These are phyloP conservation scores for Coemansia sp. DNA, from an alignment of 192 early-diverging fungal species.

Conservation along the genomic window DNA sequence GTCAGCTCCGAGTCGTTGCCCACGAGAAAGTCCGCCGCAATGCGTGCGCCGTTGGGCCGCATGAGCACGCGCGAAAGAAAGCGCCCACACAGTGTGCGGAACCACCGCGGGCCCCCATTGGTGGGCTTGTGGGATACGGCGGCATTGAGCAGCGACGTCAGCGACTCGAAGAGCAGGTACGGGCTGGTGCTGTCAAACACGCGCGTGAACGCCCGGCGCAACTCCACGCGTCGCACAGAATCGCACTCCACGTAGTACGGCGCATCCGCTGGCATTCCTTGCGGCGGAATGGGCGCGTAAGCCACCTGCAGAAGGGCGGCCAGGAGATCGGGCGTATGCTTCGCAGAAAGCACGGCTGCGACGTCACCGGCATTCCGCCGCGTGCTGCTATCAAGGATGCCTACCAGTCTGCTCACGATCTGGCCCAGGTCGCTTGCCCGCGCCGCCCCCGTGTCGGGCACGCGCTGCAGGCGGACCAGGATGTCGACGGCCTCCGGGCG, in stretches of 20 bases:
- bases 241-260: slow-evolving; percentile 46
- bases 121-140: slow-evolving; percentile 43
- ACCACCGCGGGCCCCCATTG: slow-evolving; percentile 56
- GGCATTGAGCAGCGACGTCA: slow-evolving; percentile 63
- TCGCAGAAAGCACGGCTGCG: slow-evolving; percentile 55
- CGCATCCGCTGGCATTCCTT: background rate
- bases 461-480: slow-evolving; percentile 10
- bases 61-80: slow-evolving; percentile 70
- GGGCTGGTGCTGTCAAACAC: slow-evolving; percentile 54
- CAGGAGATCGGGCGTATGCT: slow-evolving; percentile 65
- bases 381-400: slow-evolving; percentile 9
- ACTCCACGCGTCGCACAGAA: slow-evolving; percentile 10
- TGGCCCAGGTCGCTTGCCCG: background rate
- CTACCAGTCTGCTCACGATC: slow-evolving; percentile 5
- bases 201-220: slow-evolving; percentile 40
- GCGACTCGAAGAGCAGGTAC: slow-evolving; percentile 61
- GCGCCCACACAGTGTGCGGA: slow-evolving; percentile 62
- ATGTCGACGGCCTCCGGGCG: slow-evolving; percentile 26
- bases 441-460: background rate
- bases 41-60: slow-evolving; percentile 60
- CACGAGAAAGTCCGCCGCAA: slow-evolving; percentile 69
- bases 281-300: slow-evolving; percentile 57
- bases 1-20: slow-evolving; percentile 49
- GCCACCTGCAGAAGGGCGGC: slow-evolving; percentile 67
- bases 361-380: slow-evolving; percentile 56